phyloP scores from a whole-genome alignment of 345 rosid species.

The Tarenaya hassleriana region DNA sequence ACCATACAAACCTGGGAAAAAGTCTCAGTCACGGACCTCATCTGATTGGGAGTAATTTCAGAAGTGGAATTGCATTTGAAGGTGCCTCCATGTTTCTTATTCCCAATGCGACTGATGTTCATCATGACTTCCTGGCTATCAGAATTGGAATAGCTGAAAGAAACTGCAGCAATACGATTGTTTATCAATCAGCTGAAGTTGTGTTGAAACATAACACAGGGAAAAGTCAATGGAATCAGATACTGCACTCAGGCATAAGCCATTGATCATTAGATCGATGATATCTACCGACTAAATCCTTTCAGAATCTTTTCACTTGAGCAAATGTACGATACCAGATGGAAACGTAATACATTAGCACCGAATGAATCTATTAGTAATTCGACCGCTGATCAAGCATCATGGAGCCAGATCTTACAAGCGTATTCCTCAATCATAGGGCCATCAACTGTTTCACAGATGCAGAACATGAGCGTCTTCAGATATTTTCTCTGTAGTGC shows the following conservation, averaged over 20 bases:
- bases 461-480: slow-evolving; percentile 82
- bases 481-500: slow-evolving; percentile 87
- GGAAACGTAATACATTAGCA: too few species aligned
- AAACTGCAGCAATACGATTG: slow-evolving; percentile 51
- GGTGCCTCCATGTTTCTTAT: slow-evolving; percentile 60
- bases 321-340: neutral
- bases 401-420: slow-evolving; percentile 38
- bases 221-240: too few species aligned
- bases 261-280: neutral
- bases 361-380: neutral
- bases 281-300: neutral
- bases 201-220: neutral
- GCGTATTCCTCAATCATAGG: slow-evolving; percentile 87
- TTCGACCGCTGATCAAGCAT: slow-evolving; percentile 2
- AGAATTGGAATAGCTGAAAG: slow-evolving; percentile 74
- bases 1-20: neutral
- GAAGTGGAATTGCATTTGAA: slow-evolving; percentile 60
- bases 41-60: slow-evolving; percentile 82
- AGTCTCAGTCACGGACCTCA: slow-evolving; percentile 49
- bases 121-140: slow-evolving; percentile 78
- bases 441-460: slow-evolving; percentile 69
- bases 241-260: too few species aligned
- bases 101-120: slow-evolving; percentile 79
- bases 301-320: too few species aligned
- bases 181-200: slow-evolving; percentile 17